Evolutionary conservation across 176 grass and related monocot genomes (phyloP).

Genomic region (Otatea glauca): DNA sequence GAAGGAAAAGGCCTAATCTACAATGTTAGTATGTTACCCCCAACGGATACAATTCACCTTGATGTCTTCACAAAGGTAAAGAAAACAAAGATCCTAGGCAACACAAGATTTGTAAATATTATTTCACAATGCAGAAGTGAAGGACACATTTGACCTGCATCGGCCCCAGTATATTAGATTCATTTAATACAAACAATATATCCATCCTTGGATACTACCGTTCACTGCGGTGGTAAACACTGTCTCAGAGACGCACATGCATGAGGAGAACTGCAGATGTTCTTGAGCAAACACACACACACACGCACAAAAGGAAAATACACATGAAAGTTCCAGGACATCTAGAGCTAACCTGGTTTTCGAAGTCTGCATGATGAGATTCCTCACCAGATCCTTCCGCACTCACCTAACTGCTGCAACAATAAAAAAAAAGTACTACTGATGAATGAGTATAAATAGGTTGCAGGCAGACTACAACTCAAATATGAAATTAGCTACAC

Average conservation of each 20-base stretch:
- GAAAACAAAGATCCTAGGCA: neutral
- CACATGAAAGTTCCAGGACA: conserved; percentile 32
- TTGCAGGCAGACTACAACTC: neutral
- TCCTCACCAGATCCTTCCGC: conserved; percentile 44
- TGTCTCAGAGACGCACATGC: conserved; percentile 48
- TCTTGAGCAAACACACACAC: conserved; percentile 33
- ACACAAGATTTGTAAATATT: conserved; percentile 19
- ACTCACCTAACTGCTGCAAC: conserved; percentile 40
- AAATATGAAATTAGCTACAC: conserved; percentile 1
- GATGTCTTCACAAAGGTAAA: neutral
- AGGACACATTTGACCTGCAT: conserved; percentile 29
- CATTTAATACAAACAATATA: conserved; percentile 52
- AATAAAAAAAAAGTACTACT: conserved; percentile 25
- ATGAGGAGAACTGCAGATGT: conserved; percentile 39
- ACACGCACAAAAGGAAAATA: neutral
- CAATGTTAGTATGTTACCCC: neutral
- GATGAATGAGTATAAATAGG: conserved; percentile 7
- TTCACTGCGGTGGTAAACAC: conserved; percentile 18
- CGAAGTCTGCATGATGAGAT: conserved; percentile 75
- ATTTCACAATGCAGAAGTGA: conserved; percentile 31
- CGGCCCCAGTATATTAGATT: conserved; percentile 19
- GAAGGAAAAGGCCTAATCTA: conserved; percentile 9
- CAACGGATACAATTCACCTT: neutral
- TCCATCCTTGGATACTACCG: conserved; percentile 42
- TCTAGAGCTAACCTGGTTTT: conserved; percentile 69